A percentile compares a stretch with the other conserved stretches of the same genome.
Conservation (phyloP, 1,284 basidiomycete species). For the Cutaneotrichosporon cutaneum region DNA sequence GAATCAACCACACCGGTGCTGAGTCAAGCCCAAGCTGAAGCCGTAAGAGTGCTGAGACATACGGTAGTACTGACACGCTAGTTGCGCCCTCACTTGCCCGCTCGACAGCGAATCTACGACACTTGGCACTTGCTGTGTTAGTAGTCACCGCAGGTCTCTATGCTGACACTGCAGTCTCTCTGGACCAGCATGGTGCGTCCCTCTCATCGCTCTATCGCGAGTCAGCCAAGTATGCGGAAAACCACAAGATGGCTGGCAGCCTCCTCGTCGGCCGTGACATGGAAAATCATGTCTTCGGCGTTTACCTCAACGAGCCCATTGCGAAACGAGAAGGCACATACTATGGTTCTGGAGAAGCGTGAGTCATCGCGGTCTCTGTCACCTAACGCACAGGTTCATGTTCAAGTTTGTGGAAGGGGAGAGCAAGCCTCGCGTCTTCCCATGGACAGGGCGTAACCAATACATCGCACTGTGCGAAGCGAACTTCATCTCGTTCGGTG, state of each 20-base stretch:
- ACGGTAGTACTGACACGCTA: conserved; percentile 39
- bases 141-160: conserved; percentile 13
- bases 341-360: conserved; percentile 84
- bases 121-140: conserved; percentile 82
- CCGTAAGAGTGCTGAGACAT: conserved; percentile 6
- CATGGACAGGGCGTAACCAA: conserved; percentile 86
- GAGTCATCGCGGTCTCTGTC: conserved; percentile 47
- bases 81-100: conserved; percentile 72
- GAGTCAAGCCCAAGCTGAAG: conserved; percentile 16
- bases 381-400: conserved; percentile 62
- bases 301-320: conserved; percentile 74
- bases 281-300: conserved; percentile 68
- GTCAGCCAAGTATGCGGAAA: conserved; percentile 54
- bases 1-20: conserved; percentile 63
- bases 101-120: conserved; percentile 71
- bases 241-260: conserved; percentile 54
- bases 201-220: conserved; percentile 78
- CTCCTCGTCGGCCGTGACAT: conserved; percentile 64
- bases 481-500: conserved; percentile 79
- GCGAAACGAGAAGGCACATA: conserved; percentile 62
- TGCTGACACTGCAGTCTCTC: conserved; percentile 56
- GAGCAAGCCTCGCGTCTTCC: conserved; percentile 62
- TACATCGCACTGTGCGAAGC: conserved; percentile 85
- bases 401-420: conserved; percentile 59
- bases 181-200: conserved; percentile 94